A percentile compares a stretch with the other conserved stretches of the same genome.
phyloP scores from a whole-genome alignment of 208 protist genomes.

The Leptomonas pyrrhocoris region DNA sequence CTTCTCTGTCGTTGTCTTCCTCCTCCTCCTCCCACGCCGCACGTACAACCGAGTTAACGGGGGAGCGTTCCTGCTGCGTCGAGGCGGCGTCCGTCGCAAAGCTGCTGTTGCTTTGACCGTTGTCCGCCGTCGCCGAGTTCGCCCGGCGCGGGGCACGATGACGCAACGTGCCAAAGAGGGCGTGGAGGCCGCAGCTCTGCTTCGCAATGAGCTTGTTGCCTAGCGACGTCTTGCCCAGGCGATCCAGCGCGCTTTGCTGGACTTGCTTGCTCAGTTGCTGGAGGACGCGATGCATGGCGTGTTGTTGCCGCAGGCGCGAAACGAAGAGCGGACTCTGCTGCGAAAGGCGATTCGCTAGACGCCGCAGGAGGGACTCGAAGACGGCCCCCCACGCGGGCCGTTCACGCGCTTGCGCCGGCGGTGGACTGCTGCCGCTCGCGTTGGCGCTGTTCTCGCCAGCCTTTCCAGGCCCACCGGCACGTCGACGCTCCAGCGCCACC shows the following conservation, averaged over 20 bases:
- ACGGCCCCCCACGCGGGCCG: background rate
- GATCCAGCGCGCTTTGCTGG: slow-evolving; percentile 43
- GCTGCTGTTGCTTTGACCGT: background rate
- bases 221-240: slow-evolving; percentile 48
- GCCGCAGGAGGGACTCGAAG: slow-evolving; percentile 36
- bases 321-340: slow-evolving; percentile 50
- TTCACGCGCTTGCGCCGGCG: background rate
- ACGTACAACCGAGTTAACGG: background rate
- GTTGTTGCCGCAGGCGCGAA: slow-evolving; percentile 54
- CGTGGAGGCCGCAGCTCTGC: slow-evolving; percentile 57
- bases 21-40: background rate
- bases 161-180: slow-evolving; percentile 44
- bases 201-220: slow-evolving; percentile 52
- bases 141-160: slow-evolving; percentile 1
- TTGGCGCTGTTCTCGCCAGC: slow-evolving; percentile 10
- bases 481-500: slow-evolving; percentile 35
- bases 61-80: slow-evolving; percentile 1
- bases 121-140: background rate
- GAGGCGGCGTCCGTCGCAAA: background rate
- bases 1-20: background rate
- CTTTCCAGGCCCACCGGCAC: background rate
- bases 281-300: slow-evolving; percentile 49
- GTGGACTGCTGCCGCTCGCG: background rate
- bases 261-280: slow-evolving; percentile 39
- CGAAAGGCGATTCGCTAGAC: slow-evolving; percentile 37